Percentiles rank a stretch among this genome's conserved stretches.
phyloP scores from a whole-genome alignment of 257 asterid species.

The Salvia miltiorrhiza region DNA sequence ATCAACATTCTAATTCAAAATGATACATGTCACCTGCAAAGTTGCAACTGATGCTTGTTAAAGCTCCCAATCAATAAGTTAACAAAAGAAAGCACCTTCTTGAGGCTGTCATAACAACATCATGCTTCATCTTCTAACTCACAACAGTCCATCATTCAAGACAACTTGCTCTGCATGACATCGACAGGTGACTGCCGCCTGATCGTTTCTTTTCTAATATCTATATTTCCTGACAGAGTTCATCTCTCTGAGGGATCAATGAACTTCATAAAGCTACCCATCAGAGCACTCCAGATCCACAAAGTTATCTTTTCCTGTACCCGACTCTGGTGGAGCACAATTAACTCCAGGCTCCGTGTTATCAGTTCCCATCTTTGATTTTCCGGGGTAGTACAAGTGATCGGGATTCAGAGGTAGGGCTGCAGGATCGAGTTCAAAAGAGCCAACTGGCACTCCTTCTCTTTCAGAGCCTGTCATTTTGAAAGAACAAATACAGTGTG shows the following conservation, averaged over 20 bases:
- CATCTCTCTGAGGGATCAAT: constrained; percentile 33
- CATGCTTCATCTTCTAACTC: neutral
- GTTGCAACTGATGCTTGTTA: neutral
- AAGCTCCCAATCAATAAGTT: constrained; percentile 1
- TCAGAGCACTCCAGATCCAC: constrained; percentile 23
- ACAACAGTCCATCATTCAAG: neutral
- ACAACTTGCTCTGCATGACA: neutral
- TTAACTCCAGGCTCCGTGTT: constrained; percentile 18
- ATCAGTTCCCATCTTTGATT: constrained; percentile 17
- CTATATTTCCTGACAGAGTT: neutral
- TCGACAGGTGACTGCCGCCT: neutral
- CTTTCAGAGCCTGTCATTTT: constrained; percentile 59
- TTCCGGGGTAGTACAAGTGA: constrained; percentile 43
- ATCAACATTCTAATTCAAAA: neutral
- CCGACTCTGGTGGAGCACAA: constrained; percentile 9
- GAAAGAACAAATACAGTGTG: constrained; percentile 54
- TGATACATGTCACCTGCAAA: constrained; percentile 14
- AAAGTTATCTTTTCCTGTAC: constrained; percentile 1
- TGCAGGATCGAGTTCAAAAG: constrained; percentile 88
- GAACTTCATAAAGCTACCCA: constrained; percentile 5
- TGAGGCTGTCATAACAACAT: too few relatives aligned
- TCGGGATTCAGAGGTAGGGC: constrained; percentile 52
- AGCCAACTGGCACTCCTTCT: constrained; percentile 67
- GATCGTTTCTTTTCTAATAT: constrained; percentile 1
- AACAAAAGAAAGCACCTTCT: too few relatives aligned